Evolutionary conservation across 805 yeast genomes (phyloP).

Genomic region (Zygotorulaspora sp.): DNA sequence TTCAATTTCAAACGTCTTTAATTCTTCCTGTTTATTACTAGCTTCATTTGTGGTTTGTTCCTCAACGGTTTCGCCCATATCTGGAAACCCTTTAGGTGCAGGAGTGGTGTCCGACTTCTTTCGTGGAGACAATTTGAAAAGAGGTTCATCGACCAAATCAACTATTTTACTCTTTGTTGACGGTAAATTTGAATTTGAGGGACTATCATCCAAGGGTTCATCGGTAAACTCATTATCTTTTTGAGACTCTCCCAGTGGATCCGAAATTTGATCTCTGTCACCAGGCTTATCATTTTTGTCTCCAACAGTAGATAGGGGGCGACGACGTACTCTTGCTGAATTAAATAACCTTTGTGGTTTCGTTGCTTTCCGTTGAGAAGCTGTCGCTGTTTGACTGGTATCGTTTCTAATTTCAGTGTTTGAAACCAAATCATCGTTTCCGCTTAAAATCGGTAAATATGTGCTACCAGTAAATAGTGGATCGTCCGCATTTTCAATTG

Average conservation of each 20-base stretch:
- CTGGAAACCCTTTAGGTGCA: conserved; percentile 8
- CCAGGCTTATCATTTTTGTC: not conserved
- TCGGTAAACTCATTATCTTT: conserved; percentile 31
- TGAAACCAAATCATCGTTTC: conserved; percentile 11
- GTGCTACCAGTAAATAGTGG: conserved; percentile 34
- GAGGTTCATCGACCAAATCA: conserved; percentile 26
- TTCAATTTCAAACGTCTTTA: conserved; percentile 45
- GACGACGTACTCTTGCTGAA: conserved; percentile 45
- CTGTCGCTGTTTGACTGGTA: conserved; percentile 18
- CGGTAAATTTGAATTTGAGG: conserved; percentile 1
- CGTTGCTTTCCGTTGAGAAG: conserved; percentile 38
- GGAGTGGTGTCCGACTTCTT: conserved; percentile 2
- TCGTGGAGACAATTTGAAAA: conserved; percentile 23
- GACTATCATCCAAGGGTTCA: conserved; percentile 29
- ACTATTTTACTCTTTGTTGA: conserved; percentile 15
- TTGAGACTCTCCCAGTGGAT: conserved; percentile 34
- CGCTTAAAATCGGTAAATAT: conserved; percentile 20
- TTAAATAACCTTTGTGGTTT: conserved; percentile 44
- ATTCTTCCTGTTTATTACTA: conserved; percentile 11
- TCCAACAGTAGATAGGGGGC: conserved; percentile 16
- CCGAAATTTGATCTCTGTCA: conserved; percentile 13
- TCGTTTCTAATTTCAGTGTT: conserved; percentile 16
- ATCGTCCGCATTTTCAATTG: conserved; percentile 27
- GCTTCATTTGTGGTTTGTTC: conserved; percentile 5
- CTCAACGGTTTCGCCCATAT: conserved; percentile 1